phyloP scores from a whole-genome alignment of 2,329 filamentous ascomycete species.

The Aspergillus arachidicola region DNA sequence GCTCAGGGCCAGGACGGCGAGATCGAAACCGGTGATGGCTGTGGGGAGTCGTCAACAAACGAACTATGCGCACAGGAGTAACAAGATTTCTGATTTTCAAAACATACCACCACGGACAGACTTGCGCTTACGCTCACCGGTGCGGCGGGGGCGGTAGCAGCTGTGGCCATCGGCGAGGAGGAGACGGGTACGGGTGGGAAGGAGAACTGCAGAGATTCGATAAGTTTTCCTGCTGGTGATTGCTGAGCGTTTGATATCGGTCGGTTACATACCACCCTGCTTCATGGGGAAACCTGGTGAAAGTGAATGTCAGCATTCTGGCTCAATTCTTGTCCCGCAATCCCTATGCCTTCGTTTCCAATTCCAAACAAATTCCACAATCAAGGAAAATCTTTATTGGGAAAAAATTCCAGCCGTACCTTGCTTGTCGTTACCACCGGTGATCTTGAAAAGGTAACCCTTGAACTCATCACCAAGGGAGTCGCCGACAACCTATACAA shows the following conservation, averaged over 20 bases:
- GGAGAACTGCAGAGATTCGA: constrained; percentile 61
- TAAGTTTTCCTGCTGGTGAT: constrained; percentile 29
- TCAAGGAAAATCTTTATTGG: not conserved
- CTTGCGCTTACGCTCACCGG: constrained; percentile 99
- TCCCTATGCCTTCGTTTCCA: not conserved
- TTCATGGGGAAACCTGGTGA: constrained; percentile 91
- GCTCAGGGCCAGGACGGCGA: constrained; percentile 89
- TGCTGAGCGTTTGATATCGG: constrained; percentile 29
- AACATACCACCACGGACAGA: constrained; percentile 75
- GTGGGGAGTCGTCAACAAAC: constrained; percentile 18
- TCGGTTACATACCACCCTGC: constrained; percentile 71
- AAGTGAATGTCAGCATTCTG: constrained; percentile 29
- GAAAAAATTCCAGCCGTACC: constrained; percentile 45
- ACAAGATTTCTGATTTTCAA: not conserved
- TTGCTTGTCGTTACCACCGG: constrained; percentile 99
- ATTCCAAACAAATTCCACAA: not conserved
- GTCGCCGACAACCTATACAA: constrained; percentile 78
- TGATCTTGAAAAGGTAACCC: constrained; percentile 99
- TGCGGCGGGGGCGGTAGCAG: constrained; percentile 98
- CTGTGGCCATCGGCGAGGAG: constrained; percentile 93
- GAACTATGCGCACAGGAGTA: not conserved
- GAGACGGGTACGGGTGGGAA: constrained; percentile 96
- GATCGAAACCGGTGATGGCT: constrained; percentile 96
- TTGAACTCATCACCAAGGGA: constrained; percentile 99
- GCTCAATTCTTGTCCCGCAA: constrained; percentile 2